phyloP scores from a whole-genome alignment of 176 grass and related monocot genomes.

The Hyparrhenia diplandra region DNA sequence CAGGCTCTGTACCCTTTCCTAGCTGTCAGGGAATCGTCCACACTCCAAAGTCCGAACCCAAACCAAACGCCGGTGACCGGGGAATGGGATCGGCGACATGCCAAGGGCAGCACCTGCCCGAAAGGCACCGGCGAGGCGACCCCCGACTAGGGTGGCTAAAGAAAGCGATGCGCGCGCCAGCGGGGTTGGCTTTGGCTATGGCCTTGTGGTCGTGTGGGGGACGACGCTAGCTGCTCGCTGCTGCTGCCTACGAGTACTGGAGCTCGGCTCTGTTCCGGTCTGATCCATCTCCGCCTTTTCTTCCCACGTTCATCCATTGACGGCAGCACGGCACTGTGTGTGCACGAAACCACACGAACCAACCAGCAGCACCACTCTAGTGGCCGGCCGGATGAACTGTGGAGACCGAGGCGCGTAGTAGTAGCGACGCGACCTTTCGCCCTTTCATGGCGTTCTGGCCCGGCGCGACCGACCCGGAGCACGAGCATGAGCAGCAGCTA shows the following conservation, averaged over 20 bases:
- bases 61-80: not conserved
- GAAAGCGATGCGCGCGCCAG: conserved; percentile 16
- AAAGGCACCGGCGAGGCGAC: conserved; percentile 5
- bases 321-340: not conserved
- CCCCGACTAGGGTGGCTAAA: not conserved
- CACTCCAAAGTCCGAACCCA: not conserved
- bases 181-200: not conserved
- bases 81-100: not conserved
- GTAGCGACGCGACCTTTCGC: not conserved
- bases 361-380: not conserved
- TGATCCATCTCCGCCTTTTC: conserved; percentile 5
- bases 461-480: too few relatives aligned
- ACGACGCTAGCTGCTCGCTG: not conserved
- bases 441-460: too few relatives aligned
- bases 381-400: not conserved
- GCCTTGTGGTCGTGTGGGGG: not conserved
- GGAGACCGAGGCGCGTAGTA: not conserved
- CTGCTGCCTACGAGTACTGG: too few relatives aligned
- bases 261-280: not conserved
- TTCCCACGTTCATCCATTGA: not conserved
- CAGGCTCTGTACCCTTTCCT: not conserved
- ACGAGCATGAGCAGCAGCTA: not conserved
- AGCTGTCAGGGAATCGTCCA: conserved; percentile 20
- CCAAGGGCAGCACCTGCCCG: conserved; percentile 30
- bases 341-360: not conserved